Base-by-base conservation (phyloP, 1,139 yeast species). In the Candida buenavistaensis region DNA sequence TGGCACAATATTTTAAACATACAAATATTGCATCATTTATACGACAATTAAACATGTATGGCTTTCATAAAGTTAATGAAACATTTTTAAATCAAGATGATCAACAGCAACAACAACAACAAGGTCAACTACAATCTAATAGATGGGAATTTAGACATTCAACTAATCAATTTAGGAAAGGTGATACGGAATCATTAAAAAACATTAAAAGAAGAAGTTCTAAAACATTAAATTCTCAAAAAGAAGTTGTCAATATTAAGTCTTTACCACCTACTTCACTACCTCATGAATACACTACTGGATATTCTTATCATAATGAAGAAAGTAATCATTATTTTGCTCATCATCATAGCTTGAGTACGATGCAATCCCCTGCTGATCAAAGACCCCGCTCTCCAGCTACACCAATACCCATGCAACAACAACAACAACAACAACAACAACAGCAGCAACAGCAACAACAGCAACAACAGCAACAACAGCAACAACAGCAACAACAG, bases 11-110 rank as follows among this genome's bases (percentile, higher is more conserved):
- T 57, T 83, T 83, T 60, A 83, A 83, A 52, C 92, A 83, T 54
- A 81, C 87, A 26, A 83, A 83, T 51, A 82, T 82, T 34, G 86
- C 90, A 1, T 78, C 86, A n/a, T 83, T 83, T 55, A 85, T 83
- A 17, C 71, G 92, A 37, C 92, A 83, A 50, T 54, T 83, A 40
- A 84, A 83, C 57, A 83, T 83, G 87, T 83, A 83, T 52, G 92
- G 88, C 7, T 82, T 82, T 57, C 90, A 83, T 53, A 83, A 83
- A 55, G 87, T 82, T 12, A 69, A 67, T 48, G 73, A 67, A 37
- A 55, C 59, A 31, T 60, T 59, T 41, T 64, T 57, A 41, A 46
- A 47, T 39, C 39, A 39, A 30, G 41, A 35, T 24, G 42, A 36
- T 10, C 32, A 29, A 28, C 10, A 5, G 23, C 23, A 17, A 26